A percentile compares a stretch with the other conserved stretches of the same genome.
Evolutionary conservation across 257 asterid genomes (phyloP).

Genomic region (Eustoma russellianum): DNA sequence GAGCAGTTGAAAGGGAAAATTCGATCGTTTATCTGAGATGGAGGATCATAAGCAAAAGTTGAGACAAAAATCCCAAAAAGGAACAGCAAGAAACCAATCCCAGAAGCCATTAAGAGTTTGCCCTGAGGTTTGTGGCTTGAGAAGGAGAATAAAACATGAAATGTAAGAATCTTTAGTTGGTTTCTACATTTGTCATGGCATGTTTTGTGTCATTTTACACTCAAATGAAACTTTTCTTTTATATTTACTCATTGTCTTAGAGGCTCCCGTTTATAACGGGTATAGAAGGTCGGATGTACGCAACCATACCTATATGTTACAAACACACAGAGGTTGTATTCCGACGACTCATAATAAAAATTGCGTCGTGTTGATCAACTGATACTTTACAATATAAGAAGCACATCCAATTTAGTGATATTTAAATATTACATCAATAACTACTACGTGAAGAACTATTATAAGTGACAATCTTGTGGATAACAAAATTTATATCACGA

Average conservation of each 20-base stretch:
- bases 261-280: too few species aligned
- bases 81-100: slow-evolving; percentile 12
- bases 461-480: slow-evolving; percentile 4
- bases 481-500: slow-evolving; percentile 8
- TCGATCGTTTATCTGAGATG: slow-evolving; percentile 11
- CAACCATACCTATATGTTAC: too few species aligned
- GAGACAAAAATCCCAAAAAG: slow-evolving; percentile 9
- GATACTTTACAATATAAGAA: too few species aligned
- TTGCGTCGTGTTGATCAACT: too few species aligned
- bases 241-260: too few species aligned
- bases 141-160: not conserved
- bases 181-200: slow-evolving; percentile 10
- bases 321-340: too few species aligned
- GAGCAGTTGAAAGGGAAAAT: slow-evolving; percentile 38
- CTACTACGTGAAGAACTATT: not conserved
- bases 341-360: too few species aligned
- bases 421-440: too few species aligned
- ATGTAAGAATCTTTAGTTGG: not conserved
- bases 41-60: slow-evolving; percentile 6
- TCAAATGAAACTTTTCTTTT: not conserved
- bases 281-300: too few species aligned
- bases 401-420: too few species aligned
- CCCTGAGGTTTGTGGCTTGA: slow-evolving; percentile 10
- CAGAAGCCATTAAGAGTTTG: slow-evolving; percentile 36
- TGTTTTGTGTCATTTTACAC: not conserved